phyloP scores from a whole-genome alignment of 2,329 filamentous ascomycete genomes.

The Lecanicillium sp. region DNA sequence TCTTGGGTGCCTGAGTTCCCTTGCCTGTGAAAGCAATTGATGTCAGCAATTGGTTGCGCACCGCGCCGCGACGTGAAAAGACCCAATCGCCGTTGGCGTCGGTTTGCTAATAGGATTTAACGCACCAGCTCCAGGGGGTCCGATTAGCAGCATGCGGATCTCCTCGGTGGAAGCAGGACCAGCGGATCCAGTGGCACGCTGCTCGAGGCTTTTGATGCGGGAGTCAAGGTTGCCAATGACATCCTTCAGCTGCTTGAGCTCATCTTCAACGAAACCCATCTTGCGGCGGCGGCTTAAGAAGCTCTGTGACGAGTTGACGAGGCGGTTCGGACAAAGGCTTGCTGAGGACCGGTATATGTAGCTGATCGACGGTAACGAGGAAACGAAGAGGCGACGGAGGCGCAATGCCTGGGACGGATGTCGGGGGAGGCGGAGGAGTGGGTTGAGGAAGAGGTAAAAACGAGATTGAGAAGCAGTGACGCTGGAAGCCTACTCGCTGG shows the following conservation, averaged over 20 bases:
- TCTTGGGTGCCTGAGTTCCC: constrained; percentile 94
- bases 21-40: constrained; percentile 59
- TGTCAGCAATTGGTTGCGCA: constrained; percentile 12
- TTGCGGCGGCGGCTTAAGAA: constrained; percentile 30
- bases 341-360: neutral
- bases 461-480: constrained; percentile 12
- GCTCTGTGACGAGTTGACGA: constrained; percentile 13
- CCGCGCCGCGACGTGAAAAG: constrained; percentile 3
- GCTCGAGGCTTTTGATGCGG: constrained; percentile 80
- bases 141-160: constrained; percentile 96
- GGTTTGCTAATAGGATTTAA: constrained; percentile 19
- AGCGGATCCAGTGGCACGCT: constrained; percentile 55
- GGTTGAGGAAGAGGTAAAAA: constrained; percentile 9
- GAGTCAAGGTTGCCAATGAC: constrained; percentile 78
- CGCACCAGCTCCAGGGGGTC: constrained; percentile 93
- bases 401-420: constrained; percentile 17
- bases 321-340: neutral
- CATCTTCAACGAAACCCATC: constrained; percentile 87
- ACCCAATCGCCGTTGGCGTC: constrained; percentile 16
- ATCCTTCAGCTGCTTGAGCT: constrained; percentile 78
- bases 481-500: constrained; percentile 4
- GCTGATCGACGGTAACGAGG: constrained; percentile 5
- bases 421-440: neutral
- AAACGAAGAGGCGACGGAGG: constrained; percentile 10
- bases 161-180: constrained; percentile 50